Evolutionary conservation across 495 filamentous ascomycete species (phyloP).

Genomic region (Annulohypoxylon bovei): DNA sequence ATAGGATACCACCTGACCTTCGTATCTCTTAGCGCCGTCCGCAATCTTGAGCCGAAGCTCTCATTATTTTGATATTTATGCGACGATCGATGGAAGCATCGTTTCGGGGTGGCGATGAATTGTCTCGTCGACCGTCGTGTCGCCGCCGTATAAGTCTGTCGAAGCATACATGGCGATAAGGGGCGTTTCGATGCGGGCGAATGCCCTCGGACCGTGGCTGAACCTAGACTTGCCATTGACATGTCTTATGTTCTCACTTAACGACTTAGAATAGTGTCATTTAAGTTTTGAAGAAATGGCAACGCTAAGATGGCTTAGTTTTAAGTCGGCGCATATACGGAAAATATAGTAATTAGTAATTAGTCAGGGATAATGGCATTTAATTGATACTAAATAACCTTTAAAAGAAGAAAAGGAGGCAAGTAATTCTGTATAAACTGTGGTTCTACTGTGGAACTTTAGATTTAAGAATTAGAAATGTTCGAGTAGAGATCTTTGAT

Average conservation of each 20-base stretch:
- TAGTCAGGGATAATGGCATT: constrained; percentile 13
- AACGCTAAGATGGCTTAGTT: constrained; percentile 20
- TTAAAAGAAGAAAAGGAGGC: neutral
- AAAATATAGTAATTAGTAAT: neutral
- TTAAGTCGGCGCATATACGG: constrained; percentile 22
- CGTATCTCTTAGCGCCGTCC: constrained; percentile 65
- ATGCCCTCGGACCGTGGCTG: constrained; percentile 24
- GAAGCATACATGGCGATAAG: constrained; percentile 35
- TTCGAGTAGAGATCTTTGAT: constrained; percentile 14
- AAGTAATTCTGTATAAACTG: neutral
- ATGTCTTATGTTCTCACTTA: constrained; percentile 9
- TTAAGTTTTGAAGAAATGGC: constrained; percentile 1
- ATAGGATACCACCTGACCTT: constrained; percentile 97
- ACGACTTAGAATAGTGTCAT: constrained; percentile 21
- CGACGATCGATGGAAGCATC: constrained; percentile 41
- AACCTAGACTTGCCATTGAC: constrained; percentile 36
- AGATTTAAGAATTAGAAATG: constrained; percentile 5
- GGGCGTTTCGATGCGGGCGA: neutral
- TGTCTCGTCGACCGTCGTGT: constrained; percentile 31
- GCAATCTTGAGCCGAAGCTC: constrained; percentile 51
- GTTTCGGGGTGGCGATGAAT: constrained; percentile 20
- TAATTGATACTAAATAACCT: neutral
- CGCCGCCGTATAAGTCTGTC: constrained; percentile 18
- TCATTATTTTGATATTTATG: constrained; percentile 52
- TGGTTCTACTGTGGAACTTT: constrained; percentile 10